A percentile compares a stretch with the other conserved stretches of the same genome.
Evolutionary conservation across 2,329 filamentous ascomycete genomes (phyloP).

Genomic region (Paramyrothecium sp.): DNA sequence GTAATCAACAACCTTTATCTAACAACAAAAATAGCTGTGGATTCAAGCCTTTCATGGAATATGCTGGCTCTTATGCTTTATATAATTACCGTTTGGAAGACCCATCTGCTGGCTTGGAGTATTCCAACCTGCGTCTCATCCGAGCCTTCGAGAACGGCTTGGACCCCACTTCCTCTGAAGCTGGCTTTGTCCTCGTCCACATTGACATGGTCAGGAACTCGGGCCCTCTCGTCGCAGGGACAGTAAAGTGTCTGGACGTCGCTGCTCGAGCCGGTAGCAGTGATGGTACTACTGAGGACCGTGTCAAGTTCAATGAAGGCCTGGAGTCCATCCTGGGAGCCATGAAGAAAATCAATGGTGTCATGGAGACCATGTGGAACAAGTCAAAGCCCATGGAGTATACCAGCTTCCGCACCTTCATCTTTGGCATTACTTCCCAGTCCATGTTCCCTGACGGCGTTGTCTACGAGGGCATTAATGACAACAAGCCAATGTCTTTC

Average conservation of each 20-base stretch:
- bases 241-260: conserved; percentile 65
- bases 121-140: conserved; percentile 75
- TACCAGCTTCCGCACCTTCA: conserved; percentile 90
- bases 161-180: conserved; percentile 83
- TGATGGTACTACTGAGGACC: conserved; percentile 29
- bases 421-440: conserved; percentile 92
- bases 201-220: conserved; percentile 94
- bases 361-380: conserved; percentile 91
- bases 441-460: conserved; percentile 94
- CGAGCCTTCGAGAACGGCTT: conserved; percentile 90
- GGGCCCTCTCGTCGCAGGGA: conserved; percentile 71
- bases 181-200: conserved; percentile 93
- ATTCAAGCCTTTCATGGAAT: conserved; percentile 63
- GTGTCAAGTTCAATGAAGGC: conserved; percentile 62
- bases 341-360: conserved; percentile 65
- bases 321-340: conserved; percentile 60
- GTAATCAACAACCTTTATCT: not conserved
- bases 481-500: conserved; percentile 71
- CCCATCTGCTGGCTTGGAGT: conserved; percentile 55
- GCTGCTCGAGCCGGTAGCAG: conserved; percentile 24
- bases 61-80: conserved; percentile 65
- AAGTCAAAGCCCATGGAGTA: conserved; percentile 83
- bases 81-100: conserved; percentile 65
- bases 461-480: conserved; percentile 79
- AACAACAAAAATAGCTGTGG: conserved; percentile 45